These are phyloP conservation scores for Mycena metata DNA, from an alignment of 768 basidiomycete genomes.

Conservation along the genomic window DNA sequence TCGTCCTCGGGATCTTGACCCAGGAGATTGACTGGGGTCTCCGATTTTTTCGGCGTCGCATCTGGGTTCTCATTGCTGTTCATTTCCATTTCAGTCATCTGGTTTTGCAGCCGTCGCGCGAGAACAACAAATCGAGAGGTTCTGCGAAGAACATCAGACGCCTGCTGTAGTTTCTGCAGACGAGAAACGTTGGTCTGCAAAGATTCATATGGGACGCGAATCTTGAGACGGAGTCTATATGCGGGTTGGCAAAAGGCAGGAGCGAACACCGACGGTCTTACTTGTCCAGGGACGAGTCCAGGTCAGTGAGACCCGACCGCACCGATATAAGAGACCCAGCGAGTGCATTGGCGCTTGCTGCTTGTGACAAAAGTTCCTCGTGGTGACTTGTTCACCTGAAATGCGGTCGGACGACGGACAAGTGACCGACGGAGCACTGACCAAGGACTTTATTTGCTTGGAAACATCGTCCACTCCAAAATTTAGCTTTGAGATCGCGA, in stretches of 20 bases:
- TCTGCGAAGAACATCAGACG: slow-evolving; percentile 86
- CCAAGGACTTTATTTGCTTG: slow-evolving; percentile 89
- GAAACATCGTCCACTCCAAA: slow-evolving; percentile 92
- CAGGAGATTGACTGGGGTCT: slow-evolving; percentile 29
- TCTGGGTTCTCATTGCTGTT: slow-evolving; percentile 36
- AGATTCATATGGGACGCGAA: slow-evolving; percentile 85
- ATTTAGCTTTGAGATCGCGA: slow-evolving; percentile 89
- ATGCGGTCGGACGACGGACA: slow-evolving; percentile 18
- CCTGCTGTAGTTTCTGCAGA: slow-evolving; percentile 84
- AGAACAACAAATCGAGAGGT: slow-evolving; percentile 89
- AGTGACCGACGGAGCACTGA: slow-evolving; percentile 51
- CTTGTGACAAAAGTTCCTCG: slow-evolving; percentile 84
- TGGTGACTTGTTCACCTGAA: slow-evolving; percentile 87
- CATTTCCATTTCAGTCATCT: slow-evolving; percentile 81
- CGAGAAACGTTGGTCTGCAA: slow-evolving; percentile 79
- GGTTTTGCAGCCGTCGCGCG: slow-evolving; percentile 83
- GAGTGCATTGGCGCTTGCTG: slow-evolving; percentile 80
- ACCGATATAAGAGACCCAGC: slow-evolving; percentile 79
- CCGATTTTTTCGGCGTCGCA: slow-evolving; percentile 13
- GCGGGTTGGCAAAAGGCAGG: slow-evolving; percentile 38
- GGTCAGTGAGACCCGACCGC: slow-evolving; percentile 76
- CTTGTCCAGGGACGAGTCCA: slow-evolving; percentile 85
- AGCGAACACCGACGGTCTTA: slow-evolving; percentile 48
- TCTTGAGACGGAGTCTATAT: slow-evolving; percentile 84
- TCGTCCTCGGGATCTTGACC: slow-evolving; percentile 73